phyloP scores from a whole-genome alignment of 495 filamentous ascomycete species.

The Penicillium maclennaniae region DNA sequence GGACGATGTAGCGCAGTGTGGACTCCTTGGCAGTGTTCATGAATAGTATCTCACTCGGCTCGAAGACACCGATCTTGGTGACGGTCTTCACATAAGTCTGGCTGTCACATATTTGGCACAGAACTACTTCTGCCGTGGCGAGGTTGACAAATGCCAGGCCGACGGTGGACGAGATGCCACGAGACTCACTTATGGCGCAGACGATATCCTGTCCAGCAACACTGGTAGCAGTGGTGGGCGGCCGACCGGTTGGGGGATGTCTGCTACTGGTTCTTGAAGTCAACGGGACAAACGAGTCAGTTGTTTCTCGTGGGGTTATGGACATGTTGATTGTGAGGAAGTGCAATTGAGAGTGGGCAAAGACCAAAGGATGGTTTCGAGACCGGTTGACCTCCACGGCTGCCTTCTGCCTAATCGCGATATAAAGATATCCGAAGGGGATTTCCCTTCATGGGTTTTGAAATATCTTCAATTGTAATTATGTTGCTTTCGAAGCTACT shows the following conservation, averaged over 20 bases:
- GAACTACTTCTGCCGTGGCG: conserved; percentile 72
- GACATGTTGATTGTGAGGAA: conserved; percentile 6
- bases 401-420: not conserved
- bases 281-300: conserved; percentile 23
- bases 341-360: not conserved
- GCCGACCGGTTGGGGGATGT: conserved; percentile 45
- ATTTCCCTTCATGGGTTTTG: not conserved
- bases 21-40: conserved; percentile 68
- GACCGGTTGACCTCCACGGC: not conserved
- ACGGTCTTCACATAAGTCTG: conserved; percentile 82
- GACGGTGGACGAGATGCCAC: conserved; percentile 79
- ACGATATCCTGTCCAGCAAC: conserved; percentile 72
- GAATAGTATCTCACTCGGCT: conserved; percentile 72
- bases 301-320: not conserved
- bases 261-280: conserved; percentile 34
- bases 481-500: no score
- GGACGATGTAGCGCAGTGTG: conserved; percentile 71
- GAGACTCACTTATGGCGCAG: conserved; percentile 88
- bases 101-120: conserved; percentile 87
- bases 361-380: not conserved
- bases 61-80: conserved; percentile 75
- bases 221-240: conserved; percentile 62
- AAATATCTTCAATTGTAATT: no score
- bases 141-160: conserved; percentile 88
- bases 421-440: not conserved